Conservation (phyloP, 2,329 filamentous ascomycete species). For the Ceratocystis smalleyi region DNA sequence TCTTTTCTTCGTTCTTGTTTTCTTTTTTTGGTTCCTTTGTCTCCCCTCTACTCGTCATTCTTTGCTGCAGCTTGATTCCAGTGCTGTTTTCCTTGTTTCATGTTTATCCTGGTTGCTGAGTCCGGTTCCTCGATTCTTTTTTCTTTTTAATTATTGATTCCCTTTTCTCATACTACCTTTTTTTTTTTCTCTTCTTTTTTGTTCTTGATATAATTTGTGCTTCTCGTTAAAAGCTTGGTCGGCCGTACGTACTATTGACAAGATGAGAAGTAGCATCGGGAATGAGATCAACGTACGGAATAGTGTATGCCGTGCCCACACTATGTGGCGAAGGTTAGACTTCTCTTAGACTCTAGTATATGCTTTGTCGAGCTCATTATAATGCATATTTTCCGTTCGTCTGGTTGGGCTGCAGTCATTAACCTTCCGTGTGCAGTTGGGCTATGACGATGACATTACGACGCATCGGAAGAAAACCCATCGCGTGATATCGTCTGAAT, state of each 20-base stretch:
- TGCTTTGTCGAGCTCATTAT: neutral
- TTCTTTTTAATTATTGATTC: slow-evolving; percentile 18
- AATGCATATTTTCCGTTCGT: neutral
- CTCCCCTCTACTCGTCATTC: slow-evolving; percentile 26
- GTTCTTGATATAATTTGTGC: slow-evolving; percentile 11
- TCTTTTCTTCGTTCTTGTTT: slow-evolving; percentile 30
- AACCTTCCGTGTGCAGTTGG: no score
- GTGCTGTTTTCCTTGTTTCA: slow-evolving; percentile 20
- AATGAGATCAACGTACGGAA: neutral
- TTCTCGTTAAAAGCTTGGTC: slow-evolving; percentile 1
- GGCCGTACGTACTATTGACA: neutral
- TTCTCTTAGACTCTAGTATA: neutral
- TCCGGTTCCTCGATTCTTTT: slow-evolving; percentile 13
- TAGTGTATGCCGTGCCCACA: neutral
- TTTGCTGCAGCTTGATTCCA: slow-evolving; percentile 14
- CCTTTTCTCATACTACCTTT: slow-evolving; percentile 13
- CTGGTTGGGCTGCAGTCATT: neutral
- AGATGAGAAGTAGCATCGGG: neutral
- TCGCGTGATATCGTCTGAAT: no score
- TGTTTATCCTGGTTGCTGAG: slow-evolving; percentile 15
- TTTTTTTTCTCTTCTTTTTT: slow-evolving; percentile 7
- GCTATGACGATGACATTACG: no score
- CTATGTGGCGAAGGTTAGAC: neutral
- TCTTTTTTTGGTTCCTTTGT: slow-evolving; percentile 26
- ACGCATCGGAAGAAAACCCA: no score